Conservation (phyloP, 2,329 filamentous ascomycete species). For the Cladophialophora yegresii region DNA sequence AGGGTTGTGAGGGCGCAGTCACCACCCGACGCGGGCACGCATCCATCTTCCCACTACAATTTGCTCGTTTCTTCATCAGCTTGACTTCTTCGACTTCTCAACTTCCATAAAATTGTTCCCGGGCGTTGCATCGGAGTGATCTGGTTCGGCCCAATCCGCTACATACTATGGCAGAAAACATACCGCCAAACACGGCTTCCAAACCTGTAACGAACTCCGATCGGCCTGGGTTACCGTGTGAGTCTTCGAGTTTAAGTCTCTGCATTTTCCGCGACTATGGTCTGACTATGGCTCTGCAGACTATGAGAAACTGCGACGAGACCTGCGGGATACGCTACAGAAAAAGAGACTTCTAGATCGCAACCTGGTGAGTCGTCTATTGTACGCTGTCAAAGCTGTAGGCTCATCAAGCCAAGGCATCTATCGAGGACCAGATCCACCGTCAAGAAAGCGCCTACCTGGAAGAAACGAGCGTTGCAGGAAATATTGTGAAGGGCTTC, state of each 20-base stretch:
- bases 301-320: slow-evolving; percentile 70
- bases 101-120: not conserved
- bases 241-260: not conserved
- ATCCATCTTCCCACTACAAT: not conserved
- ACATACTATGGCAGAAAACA: slow-evolving; percentile 46
- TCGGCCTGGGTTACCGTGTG: slow-evolving; percentile 55
- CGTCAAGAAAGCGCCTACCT: slow-evolving; percentile 85
- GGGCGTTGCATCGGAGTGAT: not conserved
- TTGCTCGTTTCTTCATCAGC: not conserved
- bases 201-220: slow-evolving; percentile 36
- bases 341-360: slow-evolving; percentile 66
- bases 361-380: slow-evolving; percentile 52
- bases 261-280: not conserved
- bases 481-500: slow-evolving; percentile 97
- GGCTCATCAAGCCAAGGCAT: slow-evolving; percentile 47
- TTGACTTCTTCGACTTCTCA: not conserved
- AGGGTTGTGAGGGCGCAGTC: not conserved
- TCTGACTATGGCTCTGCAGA: slow-evolving; percentile 38
- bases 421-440: slow-evolving; percentile 77
- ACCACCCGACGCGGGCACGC: not conserved
- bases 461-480: slow-evolving; percentile 77
- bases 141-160: not conserved
- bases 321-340: slow-evolving; percentile 66
- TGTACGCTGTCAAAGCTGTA: not conserved
- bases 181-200: slow-evolving; percentile 40